Percentiles rank a stretch among this genome's conserved stretches.
Evolutionary conservation across 2,329 filamentous ascomycete species (phyloP).

Genomic region (Colletotrichum ledebouriae): DNA sequence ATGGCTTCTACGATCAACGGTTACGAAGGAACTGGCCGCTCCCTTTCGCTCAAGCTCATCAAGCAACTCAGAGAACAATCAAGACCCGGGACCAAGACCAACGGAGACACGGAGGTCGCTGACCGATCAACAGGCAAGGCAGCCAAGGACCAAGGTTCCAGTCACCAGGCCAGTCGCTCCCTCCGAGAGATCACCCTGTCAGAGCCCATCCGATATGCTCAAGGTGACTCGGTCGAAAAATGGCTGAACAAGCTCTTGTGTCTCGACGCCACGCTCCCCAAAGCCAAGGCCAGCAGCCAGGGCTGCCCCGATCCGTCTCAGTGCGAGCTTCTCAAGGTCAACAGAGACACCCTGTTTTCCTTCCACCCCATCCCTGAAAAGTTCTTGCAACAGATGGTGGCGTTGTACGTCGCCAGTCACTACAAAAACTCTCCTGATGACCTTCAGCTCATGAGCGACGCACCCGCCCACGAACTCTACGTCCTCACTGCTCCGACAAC

Average conservation of each 20-base stretch:
- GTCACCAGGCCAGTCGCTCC: constrained; percentile 77
- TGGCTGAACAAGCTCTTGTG: constrained; percentile 97
- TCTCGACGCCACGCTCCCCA: constrained; percentile 90
- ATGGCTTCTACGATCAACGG: constrained; percentile 99
- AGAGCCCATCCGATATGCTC: constrained; percentile 94
- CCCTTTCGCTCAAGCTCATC: constrained; percentile 94
- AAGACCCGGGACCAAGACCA: constrained; percentile 69
- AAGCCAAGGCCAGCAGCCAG: constrained; percentile 77
- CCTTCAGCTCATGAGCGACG: constrained; percentile 98
- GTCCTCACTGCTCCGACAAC: constrained; percentile 90
- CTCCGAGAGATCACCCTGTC: constrained; percentile 92
- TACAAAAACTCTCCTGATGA: constrained; percentile 99
- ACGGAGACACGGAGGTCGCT: constrained; percentile 74
- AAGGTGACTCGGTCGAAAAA: constrained; percentile 91
- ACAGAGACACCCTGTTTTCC: constrained; percentile 97
- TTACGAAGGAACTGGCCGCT: constrained; percentile 96
- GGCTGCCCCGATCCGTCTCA: constrained; percentile 91
- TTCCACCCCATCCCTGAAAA: constrained; percentile 98
- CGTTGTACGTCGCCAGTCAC: constrained; percentile 94
- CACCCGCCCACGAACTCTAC: constrained; percentile 95
- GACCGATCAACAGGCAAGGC: constrained; percentile 84
- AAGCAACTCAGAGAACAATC: constrained; percentile 97
- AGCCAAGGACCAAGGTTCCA: constrained; percentile 72
- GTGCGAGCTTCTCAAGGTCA: constrained; percentile 93
- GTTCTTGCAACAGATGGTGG: constrained; percentile 98